These are phyloP conservation scores for Fusarium torulosum DNA, from an alignment of 2,329 filamentous ascomycete species.

Conservation along the genomic window DNA sequence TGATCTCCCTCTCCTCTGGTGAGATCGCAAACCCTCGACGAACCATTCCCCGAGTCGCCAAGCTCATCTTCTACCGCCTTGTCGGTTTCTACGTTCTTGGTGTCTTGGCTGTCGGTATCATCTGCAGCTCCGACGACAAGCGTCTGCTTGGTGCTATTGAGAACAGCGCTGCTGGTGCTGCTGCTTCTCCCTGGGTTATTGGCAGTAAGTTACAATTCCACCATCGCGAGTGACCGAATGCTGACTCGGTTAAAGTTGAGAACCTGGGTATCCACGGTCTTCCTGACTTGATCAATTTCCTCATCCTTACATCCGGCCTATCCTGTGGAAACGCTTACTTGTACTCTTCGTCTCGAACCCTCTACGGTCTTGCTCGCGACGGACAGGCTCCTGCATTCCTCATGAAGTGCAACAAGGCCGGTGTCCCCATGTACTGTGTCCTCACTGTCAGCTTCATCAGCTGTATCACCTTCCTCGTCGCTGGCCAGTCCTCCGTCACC, in stretches of 20 bases:
- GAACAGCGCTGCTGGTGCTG: conserved; percentile 66
- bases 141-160: conserved; percentile 58
- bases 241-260: conserved; percentile 52
- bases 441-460: conserved; percentile 61
- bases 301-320: conserved; percentile 67
- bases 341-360: conserved; percentile 60
- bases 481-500: conserved; percentile 59
- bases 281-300: conserved; percentile 68
- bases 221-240: accelerated
- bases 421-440: conserved; percentile 70
- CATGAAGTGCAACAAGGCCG: conserved; percentile 67
- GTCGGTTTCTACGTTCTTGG: conserved; percentile 78
- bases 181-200: conserved; percentile 72
- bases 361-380: conserved; percentile 62
- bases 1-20: conserved; percentile 67
- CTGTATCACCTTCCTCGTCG: conserved; percentile 64
- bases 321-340: conserved; percentile 63
- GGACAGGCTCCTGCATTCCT: conserved; percentile 64
- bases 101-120: conserved; percentile 68
- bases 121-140: conserved; percentile 64
- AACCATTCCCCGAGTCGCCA: conserved; percentile 77
- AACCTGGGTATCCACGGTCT: conserved; percentile 65
- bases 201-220: conserved; percentile 45
- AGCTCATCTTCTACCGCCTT: conserved; percentile 79
- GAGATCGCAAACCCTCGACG: conserved; percentile 75